phyloP scores from a whole-genome alignment of 108 stramenopile genomes.

The Cyclotella distinguenda region DNA sequence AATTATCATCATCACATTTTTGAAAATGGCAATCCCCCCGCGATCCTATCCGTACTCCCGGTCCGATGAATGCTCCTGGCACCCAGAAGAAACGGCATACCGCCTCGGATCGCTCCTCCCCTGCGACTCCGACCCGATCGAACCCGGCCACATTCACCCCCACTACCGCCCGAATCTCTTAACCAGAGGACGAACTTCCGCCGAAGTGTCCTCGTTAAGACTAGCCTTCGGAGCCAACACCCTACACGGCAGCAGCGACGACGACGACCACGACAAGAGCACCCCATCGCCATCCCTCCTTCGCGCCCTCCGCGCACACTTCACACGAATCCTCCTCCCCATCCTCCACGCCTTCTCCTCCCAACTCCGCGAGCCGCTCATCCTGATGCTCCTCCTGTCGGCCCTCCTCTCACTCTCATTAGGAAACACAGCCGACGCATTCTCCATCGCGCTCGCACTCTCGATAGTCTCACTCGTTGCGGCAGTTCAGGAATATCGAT shows the following conservation, averaged over 20 bases:
- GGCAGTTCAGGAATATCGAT: slow-evolving; percentile 93
- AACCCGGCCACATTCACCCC: neutral
- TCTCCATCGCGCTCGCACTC: slow-evolving; percentile 90
- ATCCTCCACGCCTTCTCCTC: slow-evolving; percentile 58
- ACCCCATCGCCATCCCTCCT: neutral
- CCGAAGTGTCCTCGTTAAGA: slow-evolving; percentile 42
- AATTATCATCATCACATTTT: too few relatives aligned
- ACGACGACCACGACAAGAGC: slow-evolving; percentile 30
- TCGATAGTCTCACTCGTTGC: slow-evolving; percentile 92
- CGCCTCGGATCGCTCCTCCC: slow-evolving; percentile 51
- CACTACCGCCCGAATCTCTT: slow-evolving; percentile 30
- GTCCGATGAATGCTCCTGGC: slow-evolving; percentile 83
- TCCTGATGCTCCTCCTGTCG: slow-evolving; percentile 87
- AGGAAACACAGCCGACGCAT: slow-evolving; percentile 89
- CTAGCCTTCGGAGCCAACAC: slow-evolving; percentile 58
- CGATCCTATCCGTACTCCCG: slow-evolving; percentile 69
- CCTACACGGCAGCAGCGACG: slow-evolving; percentile 52
- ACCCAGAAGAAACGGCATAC: slow-evolving; percentile 74
- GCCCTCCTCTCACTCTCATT: slow-evolving; percentile 79
- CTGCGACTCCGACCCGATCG: neutral
- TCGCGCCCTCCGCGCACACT: slow-evolving; percentile 4
- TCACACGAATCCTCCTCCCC: slow-evolving; percentile 35
- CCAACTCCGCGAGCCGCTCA: slow-evolving; percentile 94
- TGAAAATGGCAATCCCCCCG: slow-evolving; percentile 1
- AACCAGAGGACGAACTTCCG: slow-evolving; percentile 71